Conservation (phyloP, 2,329 filamentous ascomycete species). For the Paracamarosporium sp. region DNA sequence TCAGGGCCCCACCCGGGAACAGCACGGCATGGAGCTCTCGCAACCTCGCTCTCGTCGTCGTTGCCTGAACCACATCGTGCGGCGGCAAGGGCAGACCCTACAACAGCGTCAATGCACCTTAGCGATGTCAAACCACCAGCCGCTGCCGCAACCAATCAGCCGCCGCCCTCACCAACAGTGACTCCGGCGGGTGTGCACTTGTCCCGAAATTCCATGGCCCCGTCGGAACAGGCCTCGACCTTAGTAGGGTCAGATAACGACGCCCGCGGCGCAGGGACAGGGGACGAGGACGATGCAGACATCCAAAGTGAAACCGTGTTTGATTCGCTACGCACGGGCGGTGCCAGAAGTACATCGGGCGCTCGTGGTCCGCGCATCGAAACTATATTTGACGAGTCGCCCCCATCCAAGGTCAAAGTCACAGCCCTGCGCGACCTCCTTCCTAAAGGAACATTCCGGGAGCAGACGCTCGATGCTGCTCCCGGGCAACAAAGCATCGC, state of each 20-base stretch:
- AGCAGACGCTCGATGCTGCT: conserved; percentile 39
- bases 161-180: conserved; percentile 40
- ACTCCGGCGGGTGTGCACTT: conserved; percentile 48
- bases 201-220: conserved; percentile 61
- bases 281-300: conserved; percentile 80
- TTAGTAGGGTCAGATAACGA: conserved; percentile 75
- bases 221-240: conserved; percentile 68
- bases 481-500: conserved; percentile 53
- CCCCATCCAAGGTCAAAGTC: conserved; percentile 54
- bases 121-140: conserved; percentile 36
- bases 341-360: conserved; percentile 67
- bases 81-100: conserved; percentile 27
- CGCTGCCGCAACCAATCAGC: conserved; percentile 39
- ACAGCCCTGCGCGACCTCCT: conserved; percentile 57
- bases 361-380: conserved; percentile 75
- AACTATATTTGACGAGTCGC: conserved; percentile 82
- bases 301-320: conserved; percentile 78
- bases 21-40: conserved; percentile 17
- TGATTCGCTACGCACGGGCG: conserved; percentile 76
- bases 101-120: conserved; percentile 40
- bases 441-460: conserved; percentile 53
- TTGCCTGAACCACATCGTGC: conserved; percentile 30
- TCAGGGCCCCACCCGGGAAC: conserved; percentile 25
- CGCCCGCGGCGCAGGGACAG: conserved; percentile 67
- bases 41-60: conserved; percentile 29